Evolutionary conservation across 306 rosid genomes (phyloP).

Genomic region (Spatholobus suberectus): DNA sequence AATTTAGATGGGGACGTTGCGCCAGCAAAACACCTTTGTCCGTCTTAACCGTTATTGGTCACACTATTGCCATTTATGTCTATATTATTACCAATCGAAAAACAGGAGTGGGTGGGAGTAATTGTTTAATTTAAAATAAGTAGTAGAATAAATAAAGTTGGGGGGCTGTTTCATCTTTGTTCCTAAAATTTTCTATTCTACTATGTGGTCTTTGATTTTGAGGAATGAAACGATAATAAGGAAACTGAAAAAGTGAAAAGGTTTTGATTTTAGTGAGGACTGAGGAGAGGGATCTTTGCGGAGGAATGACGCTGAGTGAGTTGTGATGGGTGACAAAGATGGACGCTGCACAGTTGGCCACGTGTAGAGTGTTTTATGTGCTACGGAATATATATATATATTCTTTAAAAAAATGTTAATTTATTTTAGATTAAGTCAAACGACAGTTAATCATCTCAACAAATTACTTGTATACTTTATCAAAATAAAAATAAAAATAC

Average conservation of each 20-base stretch:
- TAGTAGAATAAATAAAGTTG: not conserved
- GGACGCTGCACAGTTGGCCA: constrained; percentile 27
- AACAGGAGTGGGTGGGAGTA: not conserved
- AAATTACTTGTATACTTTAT: too few species aligned
- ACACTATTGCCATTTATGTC: not conserved
- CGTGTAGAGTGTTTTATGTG: not conserved
- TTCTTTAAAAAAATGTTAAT: too few species aligned
- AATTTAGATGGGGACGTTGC: constrained; percentile 14
- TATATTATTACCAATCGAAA: not conserved
- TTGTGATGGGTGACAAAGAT: not conserved
- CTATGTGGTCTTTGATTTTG: not conserved
- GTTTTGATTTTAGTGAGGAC: not conserved
- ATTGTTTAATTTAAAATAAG: not conserved
- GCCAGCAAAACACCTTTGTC: not conserved
- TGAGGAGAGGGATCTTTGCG: not conserved
- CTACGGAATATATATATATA: too few species aligned
- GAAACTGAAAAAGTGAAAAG: not conserved
- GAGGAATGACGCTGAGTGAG: not conserved
- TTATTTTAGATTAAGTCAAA: too few species aligned
- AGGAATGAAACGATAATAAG: not conserved
- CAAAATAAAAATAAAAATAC: too few species aligned
- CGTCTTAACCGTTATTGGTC: constrained; percentile 21
- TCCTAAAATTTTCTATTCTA: not conserved
- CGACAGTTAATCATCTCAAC: too few species aligned
- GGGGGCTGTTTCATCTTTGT: too few species aligned